A percentile compares a stretch with the other conserved stretches of the same genome.
These are phyloP conservation scores for Brettanomyces custersianus DNA, from an alignment of 805 yeast species.

Conservation along the genomic window DNA sequence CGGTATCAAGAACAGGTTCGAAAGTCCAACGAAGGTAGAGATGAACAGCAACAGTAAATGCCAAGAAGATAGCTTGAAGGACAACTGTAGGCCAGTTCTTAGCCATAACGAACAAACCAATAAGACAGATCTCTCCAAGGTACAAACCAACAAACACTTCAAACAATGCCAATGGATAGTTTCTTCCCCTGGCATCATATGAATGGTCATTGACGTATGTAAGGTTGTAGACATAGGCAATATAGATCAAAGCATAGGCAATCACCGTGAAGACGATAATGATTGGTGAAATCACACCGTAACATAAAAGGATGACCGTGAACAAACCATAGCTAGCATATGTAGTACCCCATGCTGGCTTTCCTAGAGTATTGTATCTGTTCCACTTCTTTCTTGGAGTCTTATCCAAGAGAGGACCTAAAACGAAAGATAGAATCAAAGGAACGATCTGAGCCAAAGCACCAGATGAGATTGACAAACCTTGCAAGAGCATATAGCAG, in stretches of 20 bases:
- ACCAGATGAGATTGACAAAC: constrained; percentile 71
- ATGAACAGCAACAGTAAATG: constrained; percentile 51
- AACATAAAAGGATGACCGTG: constrained; percentile 62
- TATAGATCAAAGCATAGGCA: constrained; percentile 46
- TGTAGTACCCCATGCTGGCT: constrained; percentile 72
- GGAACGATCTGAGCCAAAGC: constrained; percentile 67
- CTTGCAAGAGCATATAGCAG: constrained; percentile 72
- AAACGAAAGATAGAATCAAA: constrained; percentile 58
- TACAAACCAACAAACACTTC: constrained; percentile 67
- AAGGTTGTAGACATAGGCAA: constrained; percentile 56
- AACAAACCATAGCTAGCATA: constrained; percentile 75
- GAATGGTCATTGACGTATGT: constrained; percentile 53
- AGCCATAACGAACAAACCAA: constrained; percentile 66
- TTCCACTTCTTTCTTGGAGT: constrained; percentile 93
- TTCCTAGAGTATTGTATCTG: constrained; percentile 53
- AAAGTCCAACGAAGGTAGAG: constrained; percentile 49
- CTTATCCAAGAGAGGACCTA: constrained; percentile 65
- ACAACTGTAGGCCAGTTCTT: constrained; percentile 76
- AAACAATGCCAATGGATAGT: constrained; percentile 63
- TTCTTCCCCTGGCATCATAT: constrained; percentile 62
- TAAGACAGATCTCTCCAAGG: constrained; percentile 58
- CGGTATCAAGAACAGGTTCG: constrained; percentile 55
- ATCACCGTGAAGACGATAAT: constrained; percentile 58
- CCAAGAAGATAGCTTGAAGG: constrained; percentile 52
- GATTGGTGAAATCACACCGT: constrained; percentile 73